These are phyloP conservation scores for Oldenlandia corymbosa DNA, from an alignment of 257 asterid genomes.

Conservation along the genomic window DNA sequence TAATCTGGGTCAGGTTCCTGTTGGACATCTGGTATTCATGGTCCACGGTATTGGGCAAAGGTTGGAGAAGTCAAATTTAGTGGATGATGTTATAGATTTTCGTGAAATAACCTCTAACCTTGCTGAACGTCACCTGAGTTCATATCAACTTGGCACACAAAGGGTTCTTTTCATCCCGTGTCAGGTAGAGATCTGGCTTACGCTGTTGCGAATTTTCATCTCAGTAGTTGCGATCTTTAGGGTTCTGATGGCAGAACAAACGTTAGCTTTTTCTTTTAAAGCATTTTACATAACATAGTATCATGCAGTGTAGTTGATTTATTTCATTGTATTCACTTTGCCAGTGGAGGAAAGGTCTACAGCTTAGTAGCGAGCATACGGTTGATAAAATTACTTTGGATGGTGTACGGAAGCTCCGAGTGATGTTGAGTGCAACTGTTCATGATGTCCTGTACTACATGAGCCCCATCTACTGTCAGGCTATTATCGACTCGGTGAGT, in stretches of 20 bases:
- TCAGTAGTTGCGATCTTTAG: not conserved
- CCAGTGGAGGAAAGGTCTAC: conserved; percentile 97
- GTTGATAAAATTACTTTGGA: conserved; percentile 84
- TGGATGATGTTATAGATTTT: conserved; percentile 85
- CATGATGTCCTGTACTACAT: conserved; percentile 95
- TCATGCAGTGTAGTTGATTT: not conserved
- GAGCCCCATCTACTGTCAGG: conserved; percentile 99
- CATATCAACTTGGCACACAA: conserved; percentile 78
- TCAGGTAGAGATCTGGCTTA: conserved; percentile 46
- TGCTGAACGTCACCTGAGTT: conserved; percentile 79
- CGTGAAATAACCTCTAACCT: conserved; percentile 70
- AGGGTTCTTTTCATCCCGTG: conserved; percentile 94
- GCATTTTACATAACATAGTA: too few species aligned
- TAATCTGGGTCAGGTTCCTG: conserved; percentile 97
- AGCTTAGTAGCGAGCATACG: conserved; percentile 85
- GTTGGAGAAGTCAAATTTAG: conserved; percentile 92
- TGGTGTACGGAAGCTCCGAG: conserved; percentile 91
- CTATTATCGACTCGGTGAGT: conserved; percentile 83
- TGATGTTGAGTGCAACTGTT: conserved; percentile 92
- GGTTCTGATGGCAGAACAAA: conserved; percentile 1
- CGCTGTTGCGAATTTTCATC: not conserved
- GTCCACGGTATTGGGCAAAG: conserved; percentile 99
- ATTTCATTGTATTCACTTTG: conserved; percentile 14
- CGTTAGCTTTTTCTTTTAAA: too few species aligned
- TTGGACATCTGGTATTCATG: conserved; percentile 90